Evolutionary conservation across 139 green algal species (phyloP).

Genomic region (Chlamydomonas applanata): DNA sequence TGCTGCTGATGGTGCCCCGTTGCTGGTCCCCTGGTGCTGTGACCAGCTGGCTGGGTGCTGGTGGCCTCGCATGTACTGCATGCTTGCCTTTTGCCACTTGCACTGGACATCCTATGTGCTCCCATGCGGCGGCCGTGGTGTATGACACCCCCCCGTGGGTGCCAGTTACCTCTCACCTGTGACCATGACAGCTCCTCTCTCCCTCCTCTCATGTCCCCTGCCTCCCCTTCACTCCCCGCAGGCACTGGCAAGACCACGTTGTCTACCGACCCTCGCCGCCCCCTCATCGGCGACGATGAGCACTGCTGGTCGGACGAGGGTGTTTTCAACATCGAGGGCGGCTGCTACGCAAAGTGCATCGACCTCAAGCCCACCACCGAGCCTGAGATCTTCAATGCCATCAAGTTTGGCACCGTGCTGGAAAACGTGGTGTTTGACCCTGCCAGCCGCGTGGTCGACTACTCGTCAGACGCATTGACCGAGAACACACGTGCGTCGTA

Average conservation of each 20-base stretch:
- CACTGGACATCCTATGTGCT: no score
- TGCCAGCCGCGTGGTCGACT: conserved; percentile 67
- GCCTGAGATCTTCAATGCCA: conserved; percentile 89
- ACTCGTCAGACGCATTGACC: conserved; percentile 25
- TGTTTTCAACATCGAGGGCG: conserved; percentile 95
- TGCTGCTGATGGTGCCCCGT: no score
- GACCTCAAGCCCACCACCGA: conserved; percentile 52
- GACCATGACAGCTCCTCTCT: not conserved
- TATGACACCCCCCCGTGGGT: no score
- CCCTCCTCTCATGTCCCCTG: not conserved
- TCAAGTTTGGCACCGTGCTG: conserved; percentile 53
- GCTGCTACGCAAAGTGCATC: conserved; percentile 95
- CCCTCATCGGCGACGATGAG: conserved; percentile 92
- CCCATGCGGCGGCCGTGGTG: no score
- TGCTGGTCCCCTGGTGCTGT: not conserved
- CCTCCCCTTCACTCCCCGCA: conserved; percentile 7
- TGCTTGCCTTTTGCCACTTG: no score
- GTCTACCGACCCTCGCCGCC: conserved; percentile 67
- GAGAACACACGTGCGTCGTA: conserved; percentile 73
- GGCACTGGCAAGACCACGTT: conserved; percentile 80
- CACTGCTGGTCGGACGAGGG: conserved; percentile 85
- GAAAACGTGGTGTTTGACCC: conserved; percentile 93
- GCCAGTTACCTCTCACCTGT: no score
- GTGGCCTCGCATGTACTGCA: no score
- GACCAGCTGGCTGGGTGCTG: not conserved